These are phyloP conservation scores for Trichoderma oligosporum DNA, from an alignment of 2,329 filamentous ascomycete genomes.

Conservation along the genomic window DNA sequence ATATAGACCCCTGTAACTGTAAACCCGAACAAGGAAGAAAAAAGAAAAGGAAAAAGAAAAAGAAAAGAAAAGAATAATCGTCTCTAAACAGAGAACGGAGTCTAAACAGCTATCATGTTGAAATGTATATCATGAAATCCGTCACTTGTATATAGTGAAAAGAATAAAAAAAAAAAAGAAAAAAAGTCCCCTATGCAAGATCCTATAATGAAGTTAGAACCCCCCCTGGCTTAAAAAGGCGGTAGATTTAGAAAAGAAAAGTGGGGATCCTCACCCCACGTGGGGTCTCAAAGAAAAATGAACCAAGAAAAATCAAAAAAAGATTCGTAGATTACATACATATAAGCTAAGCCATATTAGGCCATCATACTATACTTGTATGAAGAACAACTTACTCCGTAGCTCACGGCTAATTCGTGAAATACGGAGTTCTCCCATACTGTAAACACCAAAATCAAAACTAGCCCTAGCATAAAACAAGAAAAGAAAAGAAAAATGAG, in stretches of 20 bases:
- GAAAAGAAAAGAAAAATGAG: neutral
- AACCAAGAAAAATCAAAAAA: neutral
- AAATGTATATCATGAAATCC: neutral
- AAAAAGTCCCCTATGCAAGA: too few species aligned
- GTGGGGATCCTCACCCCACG: too few species aligned
- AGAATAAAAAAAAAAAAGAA: neutral
- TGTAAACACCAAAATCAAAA: conserved; percentile 1
- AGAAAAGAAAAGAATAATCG: neutral
- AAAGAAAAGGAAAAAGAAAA: neutral
- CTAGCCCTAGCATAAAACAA: conserved; percentile 3
- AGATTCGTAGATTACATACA: neutral
- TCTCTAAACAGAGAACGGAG: neutral
- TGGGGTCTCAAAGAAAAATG: too few species aligned
- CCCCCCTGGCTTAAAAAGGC: too few species aligned
- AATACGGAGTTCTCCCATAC: neutral
- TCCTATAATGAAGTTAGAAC: too few species aligned
- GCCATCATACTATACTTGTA: too few species aligned
- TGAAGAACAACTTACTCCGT: neutral
- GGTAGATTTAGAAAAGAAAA: too few species aligned
- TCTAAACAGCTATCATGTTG: conserved; percentile 13
- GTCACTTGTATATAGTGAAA: neutral
- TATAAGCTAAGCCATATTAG: neutral
- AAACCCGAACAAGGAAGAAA: neutral
- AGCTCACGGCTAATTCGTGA: too few species aligned
- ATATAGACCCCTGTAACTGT: too few species aligned